phyloP scores from a whole-genome alignment of 805 yeast species.

The Ogataea siamensis region DNA sequence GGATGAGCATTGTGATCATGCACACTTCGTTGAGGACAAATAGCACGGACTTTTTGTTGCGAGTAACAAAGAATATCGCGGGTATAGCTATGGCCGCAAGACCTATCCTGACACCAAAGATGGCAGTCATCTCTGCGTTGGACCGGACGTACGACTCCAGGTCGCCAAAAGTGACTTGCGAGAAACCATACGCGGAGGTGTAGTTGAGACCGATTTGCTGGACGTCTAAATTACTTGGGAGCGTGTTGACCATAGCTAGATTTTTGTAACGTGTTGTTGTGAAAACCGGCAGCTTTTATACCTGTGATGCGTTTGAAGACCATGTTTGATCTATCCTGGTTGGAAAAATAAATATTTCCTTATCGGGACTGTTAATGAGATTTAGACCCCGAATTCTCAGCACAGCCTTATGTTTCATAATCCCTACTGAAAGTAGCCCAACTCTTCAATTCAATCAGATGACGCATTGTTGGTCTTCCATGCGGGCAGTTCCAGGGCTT shows the following conservation, averaged over 20 bases:
- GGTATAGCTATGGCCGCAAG: conserved; percentile 48
- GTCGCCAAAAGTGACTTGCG: conserved; percentile 39
- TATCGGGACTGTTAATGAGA: conserved; percentile 29
- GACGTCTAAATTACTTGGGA: conserved; percentile 25
- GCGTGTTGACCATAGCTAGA: conserved; percentile 9
- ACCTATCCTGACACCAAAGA: conserved; percentile 61
- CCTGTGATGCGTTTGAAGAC: too few species aligned
- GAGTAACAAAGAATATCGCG: conserved; percentile 46
- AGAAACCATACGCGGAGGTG: conserved; percentile 42
- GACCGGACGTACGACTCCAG: conserved; percentile 39
- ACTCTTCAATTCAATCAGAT: conserved; percentile 60
- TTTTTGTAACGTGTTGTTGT: too few species aligned
- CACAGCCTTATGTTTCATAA: conserved; percentile 26
- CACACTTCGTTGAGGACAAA: conserved; percentile 70
- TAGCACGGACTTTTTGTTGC: conserved; percentile 60
- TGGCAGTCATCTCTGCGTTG: conserved; percentile 39
- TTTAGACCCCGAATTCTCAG: not conserved
- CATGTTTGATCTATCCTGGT: conserved; percentile 5
- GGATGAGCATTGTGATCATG: conserved; percentile 53
- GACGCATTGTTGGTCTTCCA: conserved; percentile 96
- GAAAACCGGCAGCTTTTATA: too few species aligned
- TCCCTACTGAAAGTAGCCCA: conserved; percentile 47
- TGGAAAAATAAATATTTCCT: conserved; percentile 30
- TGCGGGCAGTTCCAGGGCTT: conserved; percentile 98
- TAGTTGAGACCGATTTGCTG: conserved; percentile 34